Percentiles rank a stretch among this genome's conserved stretches.
These are phyloP conservation scores for Xylaria sp. DNA, from an alignment of 2,329 filamentous ascomycete genomes.

Conservation along the genomic window DNA sequence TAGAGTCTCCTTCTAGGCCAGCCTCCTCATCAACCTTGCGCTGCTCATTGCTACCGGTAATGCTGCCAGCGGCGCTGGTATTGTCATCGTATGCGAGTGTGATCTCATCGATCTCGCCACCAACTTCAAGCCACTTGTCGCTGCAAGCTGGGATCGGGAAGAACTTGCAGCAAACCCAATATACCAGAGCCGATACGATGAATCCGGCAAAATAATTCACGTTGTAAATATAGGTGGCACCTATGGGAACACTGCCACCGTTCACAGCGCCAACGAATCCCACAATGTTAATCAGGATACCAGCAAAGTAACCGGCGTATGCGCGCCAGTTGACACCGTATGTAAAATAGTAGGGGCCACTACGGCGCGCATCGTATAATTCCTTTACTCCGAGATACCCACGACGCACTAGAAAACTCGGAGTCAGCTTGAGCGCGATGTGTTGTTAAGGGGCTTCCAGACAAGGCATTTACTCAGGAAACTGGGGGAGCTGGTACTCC, in stretches of 20 bases:
- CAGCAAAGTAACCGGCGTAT: slow-evolving; percentile 80
- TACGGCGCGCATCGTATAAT: slow-evolving; percentile 74
- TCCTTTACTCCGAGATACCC: slow-evolving; percentile 81
- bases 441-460: too few relatives aligned
- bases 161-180: slow-evolving; percentile 72
- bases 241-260: slow-evolving; percentile 66
- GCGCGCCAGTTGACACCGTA: slow-evolving; percentile 82
- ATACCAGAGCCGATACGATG: slow-evolving; percentile 68
- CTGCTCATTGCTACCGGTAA: slow-evolving; percentile 37
- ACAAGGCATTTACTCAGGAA: too few relatives aligned
- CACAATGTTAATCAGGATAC: slow-evolving; percentile 89
- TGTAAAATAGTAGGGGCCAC: slow-evolving; percentile 74
- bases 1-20: slow-evolving; percentile 32
- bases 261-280: slow-evolving; percentile 87
- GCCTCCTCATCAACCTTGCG: slow-evolving; percentile 48
- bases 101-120: slow-evolving; percentile 57
- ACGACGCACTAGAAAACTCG: too few relatives aligned
- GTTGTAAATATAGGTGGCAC: slow-evolving; percentile 85
- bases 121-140: slow-evolving; percentile 63
- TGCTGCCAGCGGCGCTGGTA: neutral
- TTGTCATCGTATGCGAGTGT: slow-evolving; percentile 52
- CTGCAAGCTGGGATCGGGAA: slow-evolving; percentile 77
- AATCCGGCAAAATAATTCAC: slow-evolving; percentile 91
- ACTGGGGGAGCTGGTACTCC: too few relatives aligned
- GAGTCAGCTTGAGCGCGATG: too few relatives aligned